Evolutionary conservation across 192 early-diverging fungal species (phyloP), one percentile per base, ranked within the genome.

Genomic region (Backusella mclennaniae): DNA sequence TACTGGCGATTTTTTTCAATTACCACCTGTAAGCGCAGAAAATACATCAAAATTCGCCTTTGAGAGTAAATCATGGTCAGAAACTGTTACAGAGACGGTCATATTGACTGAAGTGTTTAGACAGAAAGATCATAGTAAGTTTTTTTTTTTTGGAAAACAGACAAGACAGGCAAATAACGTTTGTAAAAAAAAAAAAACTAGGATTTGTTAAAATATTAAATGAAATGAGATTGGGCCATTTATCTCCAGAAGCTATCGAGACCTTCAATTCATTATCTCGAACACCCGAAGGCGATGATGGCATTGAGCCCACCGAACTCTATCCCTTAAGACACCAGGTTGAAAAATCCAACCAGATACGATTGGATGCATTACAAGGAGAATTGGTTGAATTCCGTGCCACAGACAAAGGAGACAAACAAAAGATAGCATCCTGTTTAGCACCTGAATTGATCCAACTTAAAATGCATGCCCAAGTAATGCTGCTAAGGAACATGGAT

Each of bases 1-100:
- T 15, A 92, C 93, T 0, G 94, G 94, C 7, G 94, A 95, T 39
- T 95, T 95, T 71, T 95, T 91, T 78, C 94, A 95, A 77, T 82
- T 95, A 29, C 94, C 94, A 38, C 94, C 94, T 2, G 92, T 95
- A 7, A 76, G 86, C 6, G 82, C 84, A 42, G 71, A 70, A 35
- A 83, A 84, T 31, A 74, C 63, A 2, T 81, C 82, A 8, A 84
- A 84, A 78, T 91, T 93, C 78, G 90, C 87, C 15, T 94, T 94
- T 76, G 92, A 95, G 56, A 79, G 88, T 29, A 56, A 79, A 6
- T 73, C 84, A 12, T 95, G 94, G 94, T 41, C 35, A 15, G 71
- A 23, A 38, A 84, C 82, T 0, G 81, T 94, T 6, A 68, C 79
- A 15, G 77, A 81, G 21, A 92, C 89, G 7, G 84, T 93, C 35